Base-by-base conservation (phyloP, 495 filamentous ascomycete genomes). In the Letharia columbiana region DNA sequence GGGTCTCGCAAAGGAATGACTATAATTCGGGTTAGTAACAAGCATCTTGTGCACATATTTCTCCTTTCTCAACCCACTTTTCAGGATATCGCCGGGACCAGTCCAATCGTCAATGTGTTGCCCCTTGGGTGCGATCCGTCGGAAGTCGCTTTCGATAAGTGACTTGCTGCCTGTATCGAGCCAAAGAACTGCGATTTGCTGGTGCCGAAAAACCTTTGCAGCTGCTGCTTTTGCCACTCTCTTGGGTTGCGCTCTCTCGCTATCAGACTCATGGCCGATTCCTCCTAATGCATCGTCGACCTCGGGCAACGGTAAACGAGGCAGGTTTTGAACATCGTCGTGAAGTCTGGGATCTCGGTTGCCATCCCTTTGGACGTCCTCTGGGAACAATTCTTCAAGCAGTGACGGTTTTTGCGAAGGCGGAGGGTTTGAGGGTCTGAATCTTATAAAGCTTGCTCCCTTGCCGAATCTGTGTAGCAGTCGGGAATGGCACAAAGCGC, bases 21-120 rank as follows among this genome's bases (percentile, higher is more conserved):
- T 70, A 70, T 4, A 44, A 23, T 20, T 18, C 1, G 37, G 18
- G 10, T 18, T 65, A 20, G 57, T 62, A 9, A 20, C n/a, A 17
- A 23, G 4, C 33, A 54, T 35, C 10, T 7, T 11, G 8, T 9
- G 44, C 15, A 28, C 31, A 15, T 28, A 11, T 11, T 4, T 57
- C 69, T 42, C 49, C 33, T 57, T 0, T 62, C 11, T 50, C 47
- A 18, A 66, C 62, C 56, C 60, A 74, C 73, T 67, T 68, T 79
- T 78, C 37, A 71, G 61, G 41, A 86, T 77, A 13, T 84, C 84
- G 47, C 79, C 80, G 4, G 74, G 72, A 15, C 74, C 69, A 12
- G 77, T 79, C 87, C 87, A 90, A 45, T 81, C 80, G 60, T 84
- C 81, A 61, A 90, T 82, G 68, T 89, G 86, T 37, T 77, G 71